phyloP scores from a whole-genome alignment of 305 asterid genomes.

The Monarda citriodora region DNA sequence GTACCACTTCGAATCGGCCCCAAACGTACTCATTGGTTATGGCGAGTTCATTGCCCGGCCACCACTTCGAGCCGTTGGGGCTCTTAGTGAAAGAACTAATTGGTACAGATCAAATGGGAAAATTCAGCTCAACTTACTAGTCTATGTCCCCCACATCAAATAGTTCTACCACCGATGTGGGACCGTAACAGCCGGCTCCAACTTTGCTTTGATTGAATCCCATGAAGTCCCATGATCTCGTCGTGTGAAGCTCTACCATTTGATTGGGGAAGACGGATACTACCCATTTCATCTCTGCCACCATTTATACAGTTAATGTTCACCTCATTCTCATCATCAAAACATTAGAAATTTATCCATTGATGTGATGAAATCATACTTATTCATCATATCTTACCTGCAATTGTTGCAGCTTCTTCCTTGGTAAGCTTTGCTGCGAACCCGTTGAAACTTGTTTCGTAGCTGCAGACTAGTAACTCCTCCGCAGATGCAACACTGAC shows the following conservation, averaged over 20 bases:
- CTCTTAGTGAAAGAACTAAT: too few species aligned
- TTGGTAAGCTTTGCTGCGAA: constrained; percentile 49
- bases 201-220: constrained; percentile 24
- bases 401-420: constrained; percentile 34
- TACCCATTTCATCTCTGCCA: constrained; percentile 54
- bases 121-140: too few species aligned
- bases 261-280: constrained; percentile 45
- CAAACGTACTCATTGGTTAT: too few species aligned
- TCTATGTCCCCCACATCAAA: too few species aligned
- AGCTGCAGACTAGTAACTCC: constrained; percentile 39
- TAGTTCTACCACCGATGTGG: too few species aligned
- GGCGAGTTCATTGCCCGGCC: too few species aligned
- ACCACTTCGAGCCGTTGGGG: too few species aligned
- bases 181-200: too few species aligned
- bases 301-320: background rate
- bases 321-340: too few species aligned
- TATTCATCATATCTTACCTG: constrained; percentile 28
- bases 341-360: background rate
- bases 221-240: constrained; percentile 69
- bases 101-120: too few species aligned
- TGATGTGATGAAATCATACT: background rate
- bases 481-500: constrained; percentile 42
- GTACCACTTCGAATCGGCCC: too few species aligned
- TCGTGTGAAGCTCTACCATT: constrained; percentile 37
- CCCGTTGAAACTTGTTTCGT: constrained; percentile 55